phyloP scores from a whole-genome alignment of 1,139 yeast genomes.

The Insectozyma bohioensis region DNA sequence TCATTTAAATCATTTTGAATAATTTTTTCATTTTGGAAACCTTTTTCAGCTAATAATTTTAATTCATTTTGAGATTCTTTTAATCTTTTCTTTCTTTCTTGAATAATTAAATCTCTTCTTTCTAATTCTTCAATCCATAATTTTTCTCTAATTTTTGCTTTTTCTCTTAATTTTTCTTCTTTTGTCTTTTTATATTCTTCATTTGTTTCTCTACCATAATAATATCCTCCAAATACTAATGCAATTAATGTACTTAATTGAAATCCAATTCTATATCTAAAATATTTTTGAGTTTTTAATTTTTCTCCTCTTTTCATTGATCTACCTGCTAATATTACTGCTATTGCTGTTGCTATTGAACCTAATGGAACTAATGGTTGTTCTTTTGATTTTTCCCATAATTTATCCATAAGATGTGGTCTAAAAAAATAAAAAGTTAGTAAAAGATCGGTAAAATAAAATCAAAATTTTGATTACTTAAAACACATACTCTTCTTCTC shows the following conservation, averaged over 20 bases:
- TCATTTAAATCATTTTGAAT: neutral
- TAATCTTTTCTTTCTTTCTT: slow-evolving; percentile 55
- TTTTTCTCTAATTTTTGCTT: slow-evolving; percentile 80
- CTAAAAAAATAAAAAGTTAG: slow-evolving; percentile 17
- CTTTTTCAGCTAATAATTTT: slow-evolving; percentile 40
- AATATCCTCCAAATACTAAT: slow-evolving; percentile 72
- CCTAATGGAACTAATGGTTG: slow-evolving; percentile 87
- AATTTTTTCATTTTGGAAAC: slow-evolving; percentile 28
- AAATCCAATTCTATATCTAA: slow-evolving; percentile 84
- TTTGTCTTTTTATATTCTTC: slow-evolving; percentile 45
- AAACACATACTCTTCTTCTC: slow-evolving; percentile 26
- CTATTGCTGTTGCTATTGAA: slow-evolving; percentile 73
- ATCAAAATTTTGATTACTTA: slow-evolving; percentile 4
- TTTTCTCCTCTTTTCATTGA: slow-evolving; percentile 74
- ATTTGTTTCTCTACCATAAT: slow-evolving; percentile 50
- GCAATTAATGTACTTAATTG: slow-evolving; percentile 84
- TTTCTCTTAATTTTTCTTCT: slow-evolving; percentile 63
- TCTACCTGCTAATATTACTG: slow-evolving; percentile 75
- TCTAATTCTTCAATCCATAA: slow-evolving; percentile 90
- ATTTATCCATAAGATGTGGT: slow-evolving; percentile 32
- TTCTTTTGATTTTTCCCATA: slow-evolving; percentile 51
- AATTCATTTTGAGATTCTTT: slow-evolving; percentile 42
- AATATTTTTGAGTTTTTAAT: slow-evolving; percentile 77
- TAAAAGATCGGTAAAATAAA: slow-evolving; percentile 4
- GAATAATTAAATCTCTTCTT: slow-evolving; percentile 74